Evolutionary conservation across 345 rosid genomes (phyloP), one percentile per base, ranked within the genome.

Genomic region (Eucalyptus tenuipes): DNA sequence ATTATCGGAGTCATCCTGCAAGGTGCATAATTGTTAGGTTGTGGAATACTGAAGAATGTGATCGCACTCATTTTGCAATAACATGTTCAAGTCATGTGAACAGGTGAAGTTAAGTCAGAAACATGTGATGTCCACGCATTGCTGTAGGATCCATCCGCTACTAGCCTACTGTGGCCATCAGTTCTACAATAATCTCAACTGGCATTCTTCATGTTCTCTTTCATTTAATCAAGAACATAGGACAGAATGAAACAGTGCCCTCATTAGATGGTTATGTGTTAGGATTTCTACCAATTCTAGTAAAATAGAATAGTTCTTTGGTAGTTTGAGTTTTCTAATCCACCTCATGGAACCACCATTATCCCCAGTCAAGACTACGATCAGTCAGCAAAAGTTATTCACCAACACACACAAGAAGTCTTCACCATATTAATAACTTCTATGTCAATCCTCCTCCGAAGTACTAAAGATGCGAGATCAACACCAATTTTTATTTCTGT

Each of bases 1-100:
- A 52, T 87, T 89, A 40, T 91, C 91, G 10, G 86, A 49, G 85
- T 91, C 91, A 87, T 90, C 94, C 95, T 94, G 93, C 64, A 86
- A 16, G 79, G 88, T 18, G 25, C 85, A 79, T 27, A 27, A 44
- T 82, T 40, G 44, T 75, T 75, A 75, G 84, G 84, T 40, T 11
- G 47, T 20, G 84, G 75, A n/a, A 40, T 24, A 25, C 17, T 13
- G 31, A 75, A 40, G 84, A 75, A 75, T 22, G 29, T 20, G 15
- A 75, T 40, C 0, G 15, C 47, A 20, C 29, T 75, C 47, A 75
- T 75, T 75, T 40, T 75, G 47, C 47, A 40, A 75, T 75, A 49
- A 49, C 42, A 85, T 85, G 87, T 48, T 85, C 29, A 75, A 75
- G 82, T 75, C 47, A 40, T 10, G 82, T 75, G 82, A 75, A 75